Evolutionary conservation across 306 rosid species (phyloP).

Genomic region (Pachyrhizus erosus): DNA sequence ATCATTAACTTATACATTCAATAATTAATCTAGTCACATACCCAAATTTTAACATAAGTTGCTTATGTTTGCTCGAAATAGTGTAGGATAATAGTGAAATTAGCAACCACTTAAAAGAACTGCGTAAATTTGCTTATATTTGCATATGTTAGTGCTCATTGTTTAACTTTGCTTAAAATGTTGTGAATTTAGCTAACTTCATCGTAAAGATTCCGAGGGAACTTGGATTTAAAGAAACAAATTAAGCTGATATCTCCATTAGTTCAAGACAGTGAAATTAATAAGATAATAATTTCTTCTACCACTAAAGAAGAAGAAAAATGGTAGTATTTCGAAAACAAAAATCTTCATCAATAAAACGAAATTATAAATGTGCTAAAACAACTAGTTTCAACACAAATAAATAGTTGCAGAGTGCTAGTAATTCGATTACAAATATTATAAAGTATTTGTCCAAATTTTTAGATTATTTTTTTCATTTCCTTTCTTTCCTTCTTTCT

Average conservation of each 20-base stretch:
- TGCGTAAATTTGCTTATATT: neutral
- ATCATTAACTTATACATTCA: too few species aligned
- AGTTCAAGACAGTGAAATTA: neutral
- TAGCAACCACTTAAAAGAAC: neutral
- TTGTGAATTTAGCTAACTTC: slow-evolving; percentile 12
- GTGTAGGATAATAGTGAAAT: neutral
- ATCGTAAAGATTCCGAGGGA: neutral
- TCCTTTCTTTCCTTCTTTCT: too few species aligned
- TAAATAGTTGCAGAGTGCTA: neutral
- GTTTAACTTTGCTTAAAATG: neutral
- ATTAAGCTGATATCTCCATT: neutral
- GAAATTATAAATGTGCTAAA: neutral
- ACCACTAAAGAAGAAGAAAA: neutral
- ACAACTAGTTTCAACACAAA: neutral
- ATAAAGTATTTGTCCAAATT: neutral
- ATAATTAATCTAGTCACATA: too few species aligned
- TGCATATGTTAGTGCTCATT: neutral
- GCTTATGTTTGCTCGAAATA: slow-evolving; percentile 17
- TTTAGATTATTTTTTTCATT: neutral
- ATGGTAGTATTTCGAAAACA: neutral
- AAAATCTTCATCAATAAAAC: neutral
- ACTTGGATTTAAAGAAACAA: neutral
- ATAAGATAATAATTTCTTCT: neutral
- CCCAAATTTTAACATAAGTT: neutral
- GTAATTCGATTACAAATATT: neutral